Evolutionary conservation across 768 basidiomycete genomes (phyloP), one percentile per base, ranked within the genome.

Genomic region (Auriscalpium orientale): DNA sequence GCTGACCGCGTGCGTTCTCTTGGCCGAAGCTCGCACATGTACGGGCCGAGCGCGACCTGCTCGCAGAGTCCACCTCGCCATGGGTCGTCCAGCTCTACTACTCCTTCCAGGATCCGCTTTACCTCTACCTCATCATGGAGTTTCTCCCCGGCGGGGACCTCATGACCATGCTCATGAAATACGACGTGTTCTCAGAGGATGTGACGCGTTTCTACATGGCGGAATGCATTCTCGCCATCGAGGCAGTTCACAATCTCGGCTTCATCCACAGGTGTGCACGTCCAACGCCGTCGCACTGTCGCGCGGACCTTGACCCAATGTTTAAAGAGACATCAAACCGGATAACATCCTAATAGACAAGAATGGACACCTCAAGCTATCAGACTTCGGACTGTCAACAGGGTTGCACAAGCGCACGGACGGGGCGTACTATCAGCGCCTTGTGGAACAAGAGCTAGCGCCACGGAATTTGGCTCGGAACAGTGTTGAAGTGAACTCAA

Each of bases 81-180:
- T 98, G 95, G 95, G 95, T 98, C 46, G 95, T 98, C 7, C 92
- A 97, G 66, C 79, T 98, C 28, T 98, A 82, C 72, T 98, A 95
- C 72, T 97, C 94, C 15, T 98, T 98, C 77, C 97, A 98, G 68
- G 97, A 98, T 68, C 76, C 89, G 1, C 76, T 86, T 46, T 92
- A 89, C 63, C 81, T 99, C 16, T 99, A 98, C 72, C 78, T 99
- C 54, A 89, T 98, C 75, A 98, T 98, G 97, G 97, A 98, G 73
- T 99, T 95, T 72, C 78, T 99, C 51, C 95, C 95, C 55, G 97
- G 97, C 46, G 97, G 97, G 36, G 97, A 99, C 69, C 77, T 98
- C 58, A 98, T 99, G 97, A 97, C 95, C 8, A 98, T 98, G 95
- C 78, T 98, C 57, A 98, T 98, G 79, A 98, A 98, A 72, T 98